Base-by-base conservation (phyloP, 2,329 filamentous ascomycete genomes). In the Rasamsonia emersonii region DNA sequence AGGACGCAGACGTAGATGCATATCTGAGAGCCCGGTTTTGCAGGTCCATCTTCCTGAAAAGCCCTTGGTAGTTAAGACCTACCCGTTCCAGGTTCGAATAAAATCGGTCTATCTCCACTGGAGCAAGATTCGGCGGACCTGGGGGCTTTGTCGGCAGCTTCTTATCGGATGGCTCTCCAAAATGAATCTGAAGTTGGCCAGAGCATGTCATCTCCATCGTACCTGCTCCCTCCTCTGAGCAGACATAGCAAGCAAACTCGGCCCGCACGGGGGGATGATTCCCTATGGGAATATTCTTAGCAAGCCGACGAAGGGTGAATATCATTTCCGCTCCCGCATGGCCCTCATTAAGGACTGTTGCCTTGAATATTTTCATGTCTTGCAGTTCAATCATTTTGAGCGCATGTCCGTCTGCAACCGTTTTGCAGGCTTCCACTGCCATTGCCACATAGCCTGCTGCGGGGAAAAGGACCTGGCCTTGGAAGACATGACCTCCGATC, bases 401-500 rank as follows among this genome's bases (percentile, higher is more conserved):
- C 11, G 18, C 18, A 13, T 25, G 30, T 17, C 15, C 17, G 18
- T 34, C 18, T n/a, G 35, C 10, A 9, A 17, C 13, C n/a, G 35
- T 31, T n/a, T 24, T 33, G 3, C 25, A n/a, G 10, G 49, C 50
- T 23, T 55, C 48, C 11, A 47, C 28, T 2, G 48, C 49, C 44
- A 51, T 49, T 4, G 33, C 36, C 4, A 46, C 19, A 24, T 48
- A 49, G 2, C 38, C 46, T 25, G 49, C 42, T n/a, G 39, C 46
- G 2, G 51, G 51, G 18, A 46, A 36, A 9, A 53, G 21, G 10
- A 42, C 40, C 23, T 41, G 39, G 10, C 35, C 37, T 11, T 44
- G 32, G 8, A 51, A 33, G 14, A 32, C 19, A 37, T 53, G 50
- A 27, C 39, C 40, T 4, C 24, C 19, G 3, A 50, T 20, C 50